A percentile compares a stretch with the other conserved stretches of the same genome.
Conservation (phyloP, 192 early-diverging fungal genomes). For the Globomyces pollinis-pini region DNA sequence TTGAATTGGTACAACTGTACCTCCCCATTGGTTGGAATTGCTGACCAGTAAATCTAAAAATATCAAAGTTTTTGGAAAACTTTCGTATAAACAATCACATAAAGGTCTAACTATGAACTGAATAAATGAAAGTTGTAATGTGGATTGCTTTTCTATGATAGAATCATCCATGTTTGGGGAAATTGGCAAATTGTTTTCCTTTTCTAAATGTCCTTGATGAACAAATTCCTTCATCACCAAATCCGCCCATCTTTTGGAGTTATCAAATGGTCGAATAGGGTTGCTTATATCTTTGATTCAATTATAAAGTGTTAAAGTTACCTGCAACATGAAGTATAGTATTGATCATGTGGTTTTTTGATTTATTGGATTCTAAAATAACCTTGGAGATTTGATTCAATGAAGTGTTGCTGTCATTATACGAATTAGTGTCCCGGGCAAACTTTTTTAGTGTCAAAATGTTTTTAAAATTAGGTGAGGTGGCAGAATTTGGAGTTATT, state of each 20-base stretch:
- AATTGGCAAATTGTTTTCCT: conserved; percentile 60
- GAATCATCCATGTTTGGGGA: conserved; percentile 87
- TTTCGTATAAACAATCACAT: conserved; percentile 70
- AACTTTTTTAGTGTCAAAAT: no score
- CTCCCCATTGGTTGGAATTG: conserved; percentile 54
- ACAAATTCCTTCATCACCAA: conserved; percentile 82
- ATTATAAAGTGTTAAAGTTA: conserved; percentile 4
- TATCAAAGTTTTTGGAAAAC: conserved; percentile 60
- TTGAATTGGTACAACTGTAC: neutral
- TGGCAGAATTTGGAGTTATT: no score
- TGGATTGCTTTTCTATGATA: conserved; percentile 11
- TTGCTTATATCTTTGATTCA: conserved; percentile 88
- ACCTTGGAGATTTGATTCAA: conserved; percentile 1
- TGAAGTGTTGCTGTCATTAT: neutral
- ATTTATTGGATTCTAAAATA: neutral
- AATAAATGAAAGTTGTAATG: neutral
- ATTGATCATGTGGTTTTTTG: conserved; percentile 31
- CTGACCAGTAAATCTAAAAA: conserved; percentile 46
- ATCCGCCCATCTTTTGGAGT: conserved; percentile 87
- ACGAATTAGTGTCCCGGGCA: no score
- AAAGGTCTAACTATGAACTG: conserved; percentile 73
- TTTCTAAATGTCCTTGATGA: conserved; percentile 79
- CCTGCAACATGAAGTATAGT: conserved; percentile 75
- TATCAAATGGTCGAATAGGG: conserved; percentile 69
- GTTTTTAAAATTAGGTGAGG: no score